Conservation (phyloP, 1,284 basidiomycete genomes). For the Megacollybia platyphylla region DNA sequence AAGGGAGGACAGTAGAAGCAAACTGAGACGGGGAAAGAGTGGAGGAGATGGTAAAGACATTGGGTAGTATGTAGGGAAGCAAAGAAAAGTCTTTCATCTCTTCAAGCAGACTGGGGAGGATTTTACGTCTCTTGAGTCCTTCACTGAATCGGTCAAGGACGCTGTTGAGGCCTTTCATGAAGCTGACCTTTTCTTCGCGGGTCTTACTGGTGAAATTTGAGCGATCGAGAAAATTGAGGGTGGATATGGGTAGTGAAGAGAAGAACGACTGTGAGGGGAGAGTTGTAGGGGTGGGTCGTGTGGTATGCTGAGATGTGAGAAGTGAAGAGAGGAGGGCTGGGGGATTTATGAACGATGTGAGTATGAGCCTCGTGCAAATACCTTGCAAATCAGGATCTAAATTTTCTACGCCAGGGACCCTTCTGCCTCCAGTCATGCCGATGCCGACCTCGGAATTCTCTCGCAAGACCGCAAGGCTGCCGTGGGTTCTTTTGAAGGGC, state of each 20-base stretch:
- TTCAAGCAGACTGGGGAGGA: slow-evolving; percentile 89
- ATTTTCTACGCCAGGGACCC: slow-evolving; percentile 44
- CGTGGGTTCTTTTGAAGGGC: slow-evolving; percentile 75
- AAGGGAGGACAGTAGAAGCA: slow-evolving; percentile 70
- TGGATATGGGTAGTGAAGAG: slow-evolving; percentile 93
- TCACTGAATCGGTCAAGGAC: slow-evolving; percentile 86
- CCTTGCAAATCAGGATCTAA: slow-evolving; percentile 63
- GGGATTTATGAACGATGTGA: slow-evolving; percentile 6
- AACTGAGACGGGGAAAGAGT: slow-evolving; percentile 76
- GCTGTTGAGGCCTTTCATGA: slow-evolving; percentile 80
- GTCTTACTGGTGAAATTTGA: slow-evolving; percentile 92
- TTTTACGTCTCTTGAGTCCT: slow-evolving; percentile 78
- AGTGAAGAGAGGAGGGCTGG: slow-evolving; percentile 68
- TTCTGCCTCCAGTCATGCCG: slow-evolving; percentile 37
- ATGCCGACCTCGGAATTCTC: slow-evolving; percentile 31
- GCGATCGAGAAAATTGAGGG: slow-evolving; percentile 91
- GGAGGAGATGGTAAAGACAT: slow-evolving; percentile 87
- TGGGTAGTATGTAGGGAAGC: slow-evolving; percentile 93
- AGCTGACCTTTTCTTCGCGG: slow-evolving; percentile 90
- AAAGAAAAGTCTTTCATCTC: slow-evolving; percentile 84
- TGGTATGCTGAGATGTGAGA: slow-evolving; percentile 66
- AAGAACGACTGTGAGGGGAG: slow-evolving; percentile 85
- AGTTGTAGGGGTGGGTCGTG: slow-evolving; percentile 64
- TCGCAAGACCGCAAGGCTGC: slow-evolving; percentile 69
- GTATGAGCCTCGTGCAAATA: slow-evolving; percentile 12